Conservation (phyloP, 306 rosid species). For the Acacia crassicarpa region DNA sequence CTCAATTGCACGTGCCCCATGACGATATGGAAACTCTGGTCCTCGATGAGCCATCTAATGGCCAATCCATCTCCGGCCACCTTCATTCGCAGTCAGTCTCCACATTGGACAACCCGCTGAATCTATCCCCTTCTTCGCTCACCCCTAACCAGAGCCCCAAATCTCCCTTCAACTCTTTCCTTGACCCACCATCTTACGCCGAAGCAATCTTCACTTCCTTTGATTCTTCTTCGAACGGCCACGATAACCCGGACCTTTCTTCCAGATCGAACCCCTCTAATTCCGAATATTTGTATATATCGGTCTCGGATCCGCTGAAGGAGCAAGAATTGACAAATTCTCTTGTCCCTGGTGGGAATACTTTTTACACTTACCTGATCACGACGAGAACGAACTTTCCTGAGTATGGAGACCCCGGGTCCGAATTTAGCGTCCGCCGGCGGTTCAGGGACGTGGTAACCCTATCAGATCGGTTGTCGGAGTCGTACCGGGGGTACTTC, state of each 20-base stretch:
- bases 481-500: constrained; percentile 77
- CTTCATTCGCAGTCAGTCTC: constrained; percentile 27
- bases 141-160: constrained; percentile 44
- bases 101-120: constrained; percentile 42
- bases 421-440: constrained; percentile 72
- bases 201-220: constrained; percentile 72
- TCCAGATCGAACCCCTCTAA: constrained; percentile 46
- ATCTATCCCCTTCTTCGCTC: constrained; percentile 10
- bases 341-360: constrained; percentile 70
- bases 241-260: constrained; percentile 12
- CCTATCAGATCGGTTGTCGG: constrained; percentile 73
- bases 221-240: constrained; percentile 45
- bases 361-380: constrained; percentile 68
- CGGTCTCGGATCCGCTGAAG: constrained; percentile 83
- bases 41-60: constrained; percentile 35
- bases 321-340: constrained; percentile 78
- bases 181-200: constrained; percentile 72
- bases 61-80: constrained; percentile 18
- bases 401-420: constrained; percentile 53
- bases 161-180: constrained; percentile 47
- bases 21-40: constrained; percentile 50
- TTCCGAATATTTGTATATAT: constrained; percentile 58
- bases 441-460: constrained; percentile 89
- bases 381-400: constrained; percentile 69
- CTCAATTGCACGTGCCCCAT: constrained; percentile 30